Evolutionary conservation across 2,329 filamentous ascomycete species (phyloP), one percentile per base, ranked within the genome.

Genomic region (Lecanicillium sp.): DNA sequence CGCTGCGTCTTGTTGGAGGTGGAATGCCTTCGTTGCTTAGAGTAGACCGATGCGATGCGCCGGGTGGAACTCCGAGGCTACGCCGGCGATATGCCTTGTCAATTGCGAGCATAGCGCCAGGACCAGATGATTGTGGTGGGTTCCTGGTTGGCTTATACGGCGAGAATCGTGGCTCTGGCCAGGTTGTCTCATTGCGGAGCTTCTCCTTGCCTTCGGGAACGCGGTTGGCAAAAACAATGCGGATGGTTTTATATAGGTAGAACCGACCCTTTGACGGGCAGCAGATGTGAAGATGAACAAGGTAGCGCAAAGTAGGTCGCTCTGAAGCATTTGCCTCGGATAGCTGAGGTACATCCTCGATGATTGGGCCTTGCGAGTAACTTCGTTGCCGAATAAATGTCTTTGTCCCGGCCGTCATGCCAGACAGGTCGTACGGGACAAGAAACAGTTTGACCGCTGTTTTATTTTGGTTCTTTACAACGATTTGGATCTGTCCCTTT

Each of bases 391-490:
- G 79, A 44, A 98, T 83, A 51, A 96, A 96, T 0, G 92, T 98
- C 60, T 96, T 96, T 13, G 87, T 94, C 0, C 88, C 88, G 0
- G 87, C 76, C 45, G 92, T 83, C 90, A 98, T 98, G 37, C 87
- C 90, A 1, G 78, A 73, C 2, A 98, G 68, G 55, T 96, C 88
- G 51, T 96, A 98, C 0, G 90, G 92, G 3, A 98, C 78, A 17
- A 96, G 71, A 50, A 96, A 96, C 1, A 98, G 69, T 59, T 98
- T 96, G 39, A 96, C 90, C 1, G 92, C 92, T 4, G 92, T 96
- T 57, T 96, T 96, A 64, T 96, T 95, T 13, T 89, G 90, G 52
- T 96, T 98, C 58, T 96, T 96, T 57, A 98, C 86, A 45, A 98
- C 83, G 46, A 98, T 94, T 52, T 98, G 92, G 12, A 98, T 69